Evolutionary conservation across 805 yeast genomes (phyloP).

Genomic region (Torulaspora microellipsoides): DNA sequence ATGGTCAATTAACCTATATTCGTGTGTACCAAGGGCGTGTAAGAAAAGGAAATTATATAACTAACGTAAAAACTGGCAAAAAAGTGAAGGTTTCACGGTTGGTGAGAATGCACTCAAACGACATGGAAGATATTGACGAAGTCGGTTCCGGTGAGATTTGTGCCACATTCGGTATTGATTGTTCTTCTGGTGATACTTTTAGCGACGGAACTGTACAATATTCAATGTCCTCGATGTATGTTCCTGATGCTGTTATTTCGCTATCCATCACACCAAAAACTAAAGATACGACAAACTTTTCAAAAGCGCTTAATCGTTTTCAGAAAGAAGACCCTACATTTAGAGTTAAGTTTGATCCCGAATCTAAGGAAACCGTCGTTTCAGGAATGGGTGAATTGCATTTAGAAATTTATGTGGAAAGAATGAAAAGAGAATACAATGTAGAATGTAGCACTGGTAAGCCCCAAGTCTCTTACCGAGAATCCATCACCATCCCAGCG

Average conservation of each 20-base stretch:
- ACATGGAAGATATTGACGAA: slow-evolving; percentile 97
- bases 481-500: slow-evolving; percentile 69
- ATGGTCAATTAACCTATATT: slow-evolving; percentile 94
- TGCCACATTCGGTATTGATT: slow-evolving; percentile 98
- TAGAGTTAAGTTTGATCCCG: slow-evolving; percentile 88
- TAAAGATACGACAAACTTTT: slow-evolving; percentile 82
- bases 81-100: slow-evolving; percentile 87
- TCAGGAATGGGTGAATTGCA: slow-evolving; percentile 99
- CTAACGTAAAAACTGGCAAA: slow-evolving; percentile 88
- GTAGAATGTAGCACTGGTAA: slow-evolving; percentile 94
- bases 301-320: slow-evolving; percentile 95
- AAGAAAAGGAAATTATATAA: slow-evolving; percentile 84
- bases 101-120: slow-evolving; percentile 98
- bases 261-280: slow-evolving; percentile 83
- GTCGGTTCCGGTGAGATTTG: slow-evolving; percentile 98
- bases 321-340: slow-evolving; percentile 99
- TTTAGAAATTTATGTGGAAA: slow-evolving; percentile 94
- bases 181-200: slow-evolving; percentile 98
- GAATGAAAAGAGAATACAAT: slow-evolving; percentile 96
- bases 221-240: slow-evolving; percentile 97
- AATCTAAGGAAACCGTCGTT: slow-evolving; percentile 79
- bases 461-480: slow-evolving; percentile 98
- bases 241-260: slow-evolving; percentile 98
- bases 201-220: slow-evolving; percentile 75
- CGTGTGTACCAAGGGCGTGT: slow-evolving; percentile 96